These are phyloP conservation scores for Seiridium cupressi DNA, from an alignment of 2,329 filamentous ascomycete species.

Conservation along the genomic window DNA sequence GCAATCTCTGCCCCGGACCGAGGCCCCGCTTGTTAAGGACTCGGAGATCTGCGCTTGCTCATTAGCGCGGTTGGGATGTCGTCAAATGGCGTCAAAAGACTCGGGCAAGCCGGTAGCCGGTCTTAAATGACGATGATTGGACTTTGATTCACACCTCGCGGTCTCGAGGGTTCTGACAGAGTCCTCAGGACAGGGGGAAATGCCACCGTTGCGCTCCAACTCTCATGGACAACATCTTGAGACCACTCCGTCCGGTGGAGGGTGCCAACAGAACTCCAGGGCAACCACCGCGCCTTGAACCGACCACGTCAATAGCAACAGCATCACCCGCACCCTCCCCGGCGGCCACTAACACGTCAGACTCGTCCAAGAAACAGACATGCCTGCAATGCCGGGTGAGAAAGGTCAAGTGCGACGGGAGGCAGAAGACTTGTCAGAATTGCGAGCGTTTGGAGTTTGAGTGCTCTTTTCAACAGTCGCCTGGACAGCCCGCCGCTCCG, in stretches of 20 bases:
- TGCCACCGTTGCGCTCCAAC: not conserved
- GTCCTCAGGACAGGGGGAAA: not conserved
- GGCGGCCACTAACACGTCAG: not conserved
- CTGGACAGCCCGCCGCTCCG: slow-evolving; percentile 16
- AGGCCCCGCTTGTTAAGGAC: not conserved
- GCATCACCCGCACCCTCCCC: not conserved
- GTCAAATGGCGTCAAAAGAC: slow-evolving; percentile 9
- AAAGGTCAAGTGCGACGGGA: slow-evolving; percentile 27
- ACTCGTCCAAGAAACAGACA: slow-evolving; percentile 11
- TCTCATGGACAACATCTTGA: slow-evolving; percentile 7
- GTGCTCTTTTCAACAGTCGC: slow-evolving; percentile 30
- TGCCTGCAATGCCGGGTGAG: slow-evolving; percentile 21
- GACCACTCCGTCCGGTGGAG: slow-evolving; percentile 7
- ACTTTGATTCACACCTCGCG: not conserved
- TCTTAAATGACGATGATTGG: slow-evolving; percentile 7
- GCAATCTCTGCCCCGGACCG: not conserved
- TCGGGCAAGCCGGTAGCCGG: slow-evolving; percentile 2
- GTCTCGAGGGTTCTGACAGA: not conserved
- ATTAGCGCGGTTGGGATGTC: slow-evolving; percentile 7
- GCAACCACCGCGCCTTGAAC: not conserved
- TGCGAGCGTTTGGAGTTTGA: slow-evolving; percentile 31
- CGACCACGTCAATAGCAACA: not conserved
- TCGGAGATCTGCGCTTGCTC: not conserved
- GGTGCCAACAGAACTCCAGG: not conserved
- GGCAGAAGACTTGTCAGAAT: slow-evolving; percentile 26